Conservation (phyloP, 306 rosid genomes). For the Cicer pinnatifidum region DNA sequence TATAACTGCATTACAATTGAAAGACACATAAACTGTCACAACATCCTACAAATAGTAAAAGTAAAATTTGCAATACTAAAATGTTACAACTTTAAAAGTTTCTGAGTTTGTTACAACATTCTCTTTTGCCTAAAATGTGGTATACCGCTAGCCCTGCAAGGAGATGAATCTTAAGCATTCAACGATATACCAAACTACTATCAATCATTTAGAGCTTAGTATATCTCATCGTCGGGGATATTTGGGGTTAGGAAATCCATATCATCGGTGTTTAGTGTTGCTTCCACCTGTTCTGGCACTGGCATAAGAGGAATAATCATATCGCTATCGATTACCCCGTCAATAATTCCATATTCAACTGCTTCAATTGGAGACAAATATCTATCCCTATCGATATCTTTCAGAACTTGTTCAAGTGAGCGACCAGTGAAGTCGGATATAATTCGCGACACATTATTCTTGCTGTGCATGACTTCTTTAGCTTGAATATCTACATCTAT, state of each 20-base stretch:
- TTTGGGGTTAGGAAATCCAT: constrained; percentile 71
- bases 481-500: constrained; percentile 96
- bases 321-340: constrained; percentile 82
- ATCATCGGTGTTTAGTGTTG: constrained; percentile 56
- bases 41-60: constrained; percentile 14
- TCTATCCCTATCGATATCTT: constrained; percentile 85
- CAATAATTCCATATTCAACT: constrained; percentile 89
- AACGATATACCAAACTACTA: constrained; percentile 24
- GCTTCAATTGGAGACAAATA: constrained; percentile 96
- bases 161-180: constrained; percentile 42
- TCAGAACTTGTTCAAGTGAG: constrained; percentile 77
- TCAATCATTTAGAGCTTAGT: constrained; percentile 51
- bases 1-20: constrained; percentile 20
- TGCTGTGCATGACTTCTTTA: constrained; percentile 78
- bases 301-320: constrained; percentile 80
- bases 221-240: constrained; percentile 89
- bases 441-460: constrained; percentile 70
- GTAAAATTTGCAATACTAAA: constrained; percentile 18
- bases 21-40: constrained; percentile 16
- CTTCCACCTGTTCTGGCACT: constrained; percentile 76
- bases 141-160: constrained; percentile 25
- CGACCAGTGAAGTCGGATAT: constrained; percentile 79
- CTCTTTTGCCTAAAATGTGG: constrained; percentile 38
- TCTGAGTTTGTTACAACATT: constrained; percentile 42
- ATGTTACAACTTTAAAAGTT: constrained; percentile 17